Evolutionary conservation across 129 eudicot species (phyloP).

Genomic region (Artemisia argyi): DNA sequence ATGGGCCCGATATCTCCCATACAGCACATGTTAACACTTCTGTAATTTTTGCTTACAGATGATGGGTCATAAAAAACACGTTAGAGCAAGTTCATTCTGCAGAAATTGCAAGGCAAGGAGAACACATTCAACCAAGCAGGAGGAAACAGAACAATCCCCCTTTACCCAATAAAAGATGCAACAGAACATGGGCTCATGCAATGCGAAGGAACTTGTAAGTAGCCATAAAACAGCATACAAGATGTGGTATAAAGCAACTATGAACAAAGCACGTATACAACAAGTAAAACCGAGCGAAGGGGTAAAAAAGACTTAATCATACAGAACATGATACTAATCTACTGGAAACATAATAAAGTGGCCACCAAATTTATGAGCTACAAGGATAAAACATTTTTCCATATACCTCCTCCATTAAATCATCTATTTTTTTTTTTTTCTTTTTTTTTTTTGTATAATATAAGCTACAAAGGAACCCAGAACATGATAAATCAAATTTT

Average conservation of each 20-base stretch:
- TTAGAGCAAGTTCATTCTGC: neutral
- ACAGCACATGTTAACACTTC: no score
- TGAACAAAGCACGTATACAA: neutral
- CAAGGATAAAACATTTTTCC: constrained; percentile 25
- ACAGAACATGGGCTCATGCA: neutral
- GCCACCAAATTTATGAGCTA: constrained; percentile 21
- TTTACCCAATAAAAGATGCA: neutral
- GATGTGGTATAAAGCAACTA: neutral
- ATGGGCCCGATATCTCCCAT: neutral
- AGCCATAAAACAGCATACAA: constrained; percentile 4
- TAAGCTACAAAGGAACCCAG: constrained; percentile 23
- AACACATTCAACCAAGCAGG: neutral
- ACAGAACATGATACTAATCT: constrained; percentile 28
- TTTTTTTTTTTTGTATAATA: constrained; percentile 3
- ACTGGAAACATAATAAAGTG: constrained; percentile 13
- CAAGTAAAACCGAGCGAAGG: neutral
- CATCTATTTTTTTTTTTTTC: constrained; percentile 2
- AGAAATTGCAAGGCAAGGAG: constrained; percentile 6
- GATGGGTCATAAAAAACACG: neutral
- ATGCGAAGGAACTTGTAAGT: neutral
- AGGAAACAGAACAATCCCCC: neutral
- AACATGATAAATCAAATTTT: constrained; percentile 14
- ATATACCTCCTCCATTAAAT: constrained; percentile 20
- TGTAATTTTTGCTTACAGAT: no score
- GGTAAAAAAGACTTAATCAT: neutral